Base-by-base conservation (phyloP, 1,139 yeast species). In the Lodderomyces jiufengensis region DNA sequence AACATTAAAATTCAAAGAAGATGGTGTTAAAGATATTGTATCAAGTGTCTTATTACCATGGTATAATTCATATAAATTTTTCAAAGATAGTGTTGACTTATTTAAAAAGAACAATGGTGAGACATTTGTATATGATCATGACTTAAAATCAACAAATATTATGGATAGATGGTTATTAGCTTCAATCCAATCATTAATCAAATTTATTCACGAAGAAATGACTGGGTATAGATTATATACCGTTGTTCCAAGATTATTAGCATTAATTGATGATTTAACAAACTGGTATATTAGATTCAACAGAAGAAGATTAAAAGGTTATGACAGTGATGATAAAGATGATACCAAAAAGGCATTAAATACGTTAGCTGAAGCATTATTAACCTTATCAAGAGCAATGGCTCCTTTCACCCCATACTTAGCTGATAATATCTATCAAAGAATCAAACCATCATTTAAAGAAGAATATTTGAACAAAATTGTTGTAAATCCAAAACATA, bases 261-360 rank as follows among this genome's bases (percentile, higher is more conserved):
- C 77, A 41, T 84, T 92, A 60, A 85, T 94, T 61, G 98, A 92
- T 54, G 88, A 86, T 56, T 78, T 94, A 63, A 94, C 99, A 48
- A 94, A 94, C 70, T 92, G 98, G 98, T 94, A 94, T 72, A 94
- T 94, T 60, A 83, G 99, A 64, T 84, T 94, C 66, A 92, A 94
- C 73, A 90, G 99, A 72, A 80, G 90, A 70, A 92, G 99, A 73
- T 76, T 94, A 55, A 94, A 94, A 82, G 97, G 98, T 57, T 60
- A 61, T 45, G 44, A 67, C 12, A 88, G 82, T 55, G 83, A 76
- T 40, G 96, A 95, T 44, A 65, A 76, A 36, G 83, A 80, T 36
- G 98, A 94, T 57, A 84, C 97, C 51, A 63, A 78, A 49, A 76
- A 76, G 56, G 96, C 95, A 34, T 77, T 94, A 57, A 92, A 92